Base-by-base conservation (phyloP, 177 flowering plant species). In the Vitis hybrid region DNA sequence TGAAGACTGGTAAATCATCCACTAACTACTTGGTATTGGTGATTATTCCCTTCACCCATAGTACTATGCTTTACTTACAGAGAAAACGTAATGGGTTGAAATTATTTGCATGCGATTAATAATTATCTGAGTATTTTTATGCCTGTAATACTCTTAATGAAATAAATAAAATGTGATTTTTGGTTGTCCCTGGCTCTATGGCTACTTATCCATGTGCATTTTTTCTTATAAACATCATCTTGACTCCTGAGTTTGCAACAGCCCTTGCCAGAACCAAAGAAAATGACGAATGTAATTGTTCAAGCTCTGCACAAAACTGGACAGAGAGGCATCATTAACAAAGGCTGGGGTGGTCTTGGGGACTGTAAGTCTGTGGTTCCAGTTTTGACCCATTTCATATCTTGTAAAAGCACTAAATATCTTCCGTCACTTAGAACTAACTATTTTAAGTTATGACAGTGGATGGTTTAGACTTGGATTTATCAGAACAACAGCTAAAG, bases 281-380 rank as follows among this genome's bases (percentile, higher is more conserved):
- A 80, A 68, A 86, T 88, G 89, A 88, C 89, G 0, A 19, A 82
- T 61, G 83, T 81, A 52, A 86, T 88, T 69, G 85, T 88, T 56
- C 60, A 72, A 74, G 91, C 91, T 48, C 67, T 88, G 56, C 82
- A 84, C 75, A 67, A 18, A 10, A 88, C 91, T 52, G 80, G 79
- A 52, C 89, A 86, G 51, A 79, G 89, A 77, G 91, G 89, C 56
- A 86, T 88, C 71, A 89, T 91, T 15, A 93, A 90, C 78, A 91
- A 87, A 82, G 98, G 98, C 62, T 93, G 98, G 98, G 91, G 91
- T 69, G 91, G 89, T 72, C 88, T 88, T 57, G 91, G 91, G 17
- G 74, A 82, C 68, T 77, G 91, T 88, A 77, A 82, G 87, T 70
- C 62, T 56, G 10, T 62, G 4, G 1, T 23, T 32, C 50, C 60